A percentile compares a stretch with the other conserved stretches of the same genome.
These are phyloP conservation scores for Podosphaera aphanis DNA, from an alignment of 2,329 filamentous ascomycete genomes.

Conservation along the genomic window DNA sequence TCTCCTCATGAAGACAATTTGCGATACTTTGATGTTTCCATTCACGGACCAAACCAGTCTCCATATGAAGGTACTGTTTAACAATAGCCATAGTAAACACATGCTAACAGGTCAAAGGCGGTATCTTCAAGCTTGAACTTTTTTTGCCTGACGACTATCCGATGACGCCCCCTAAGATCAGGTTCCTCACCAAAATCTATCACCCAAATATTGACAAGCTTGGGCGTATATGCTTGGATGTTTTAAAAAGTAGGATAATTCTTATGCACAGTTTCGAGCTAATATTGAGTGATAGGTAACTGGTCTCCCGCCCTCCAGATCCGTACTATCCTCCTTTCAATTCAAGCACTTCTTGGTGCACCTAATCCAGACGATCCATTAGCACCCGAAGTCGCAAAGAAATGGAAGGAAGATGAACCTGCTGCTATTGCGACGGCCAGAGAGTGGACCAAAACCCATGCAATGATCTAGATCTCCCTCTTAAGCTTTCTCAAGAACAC, in stretches of 20 bases:
- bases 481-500: not conserved
- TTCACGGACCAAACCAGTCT: slow-evolving; percentile 75
- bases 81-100: not conserved
- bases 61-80: slow-evolving; percentile 62
- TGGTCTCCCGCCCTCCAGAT: slow-evolving; percentile 98
- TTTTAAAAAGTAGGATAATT: slow-evolving; percentile 62
- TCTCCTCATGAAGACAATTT: slow-evolving; percentile 93
- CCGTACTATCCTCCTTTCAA: slow-evolving; percentile 91
- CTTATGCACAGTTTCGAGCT: slow-evolving; percentile 2
- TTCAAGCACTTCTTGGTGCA: slow-evolving; percentile 84
- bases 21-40: slow-evolving; percentile 92
- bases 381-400: slow-evolving; percentile 89
- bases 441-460: slow-evolving; percentile 51
- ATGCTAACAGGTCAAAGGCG: slow-evolving; percentile 18
- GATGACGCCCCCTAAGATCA: slow-evolving; percentile 96
- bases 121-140: slow-evolving; percentile 88
- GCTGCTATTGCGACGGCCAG: slow-evolving; percentile 78
- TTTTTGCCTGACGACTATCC: slow-evolving; percentile 97
- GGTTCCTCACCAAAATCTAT: slow-evolving; percentile 97
- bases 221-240: slow-evolving; percentile 88
- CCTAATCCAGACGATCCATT: slow-evolving; percentile 97
- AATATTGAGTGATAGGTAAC: slow-evolving; percentile 40
- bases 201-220: slow-evolving; percentile 98
- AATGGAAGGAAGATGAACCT: slow-evolving; percentile 90
- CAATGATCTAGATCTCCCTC: slow-evolving; percentile 10